Evolutionary conservation across 2,329 filamentous ascomycete species (phyloP), one percentile per base, ranked within the genome.

Genomic region (Claviceps maximensis): DNA sequence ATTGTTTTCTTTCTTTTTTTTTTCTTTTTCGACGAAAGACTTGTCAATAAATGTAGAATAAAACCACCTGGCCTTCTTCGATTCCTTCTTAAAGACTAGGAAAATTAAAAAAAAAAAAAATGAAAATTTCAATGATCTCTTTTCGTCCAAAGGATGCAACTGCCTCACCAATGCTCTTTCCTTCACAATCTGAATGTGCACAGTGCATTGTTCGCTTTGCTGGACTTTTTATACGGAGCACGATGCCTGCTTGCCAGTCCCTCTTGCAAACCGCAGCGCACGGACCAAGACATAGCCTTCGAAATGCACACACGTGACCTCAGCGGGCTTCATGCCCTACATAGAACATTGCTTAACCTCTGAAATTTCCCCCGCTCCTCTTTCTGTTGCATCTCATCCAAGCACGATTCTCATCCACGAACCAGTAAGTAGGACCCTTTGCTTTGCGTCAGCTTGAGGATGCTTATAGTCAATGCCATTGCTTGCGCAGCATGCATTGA

Each of bases 371-470:
- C 65, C 63, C 61, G 62, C 54, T 55, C 54, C 46, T 52, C 53
- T 47, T 50, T 47, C 31, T 46, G 58, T 65, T 69, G 63, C 67
- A 68, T 66, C 64, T 70, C 62, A 71, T 69, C 68, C 68, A 65
- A 68, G 64, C 67, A 68, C 65, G 66, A 70, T 67, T 71, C 70
- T 74, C 71, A 72, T 72, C 69, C 60, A 63, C 63, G 68, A 70
- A 72, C 66, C 61, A 65, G 69, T 71, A 62, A 67, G 65, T 60
- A 31, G n/a, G 12, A 47, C 42, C 21, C 45, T 31, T 33, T 31
- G 29, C 10, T 33, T 40, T n/a, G 31, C 41, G 51, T n/a, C 48
- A 25, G 17, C 23, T 31, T 12, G n/a, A 6, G 36, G 9, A 47
- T 33, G 45, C 9, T 31, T 2, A 3, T 13, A 5, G n/a, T 7